Evolutionary conservation across 352 stramenopile species (phyloP), one percentile per base, ranked within the genome.

Genomic region (Phytopythium mirpurense): DNA sequence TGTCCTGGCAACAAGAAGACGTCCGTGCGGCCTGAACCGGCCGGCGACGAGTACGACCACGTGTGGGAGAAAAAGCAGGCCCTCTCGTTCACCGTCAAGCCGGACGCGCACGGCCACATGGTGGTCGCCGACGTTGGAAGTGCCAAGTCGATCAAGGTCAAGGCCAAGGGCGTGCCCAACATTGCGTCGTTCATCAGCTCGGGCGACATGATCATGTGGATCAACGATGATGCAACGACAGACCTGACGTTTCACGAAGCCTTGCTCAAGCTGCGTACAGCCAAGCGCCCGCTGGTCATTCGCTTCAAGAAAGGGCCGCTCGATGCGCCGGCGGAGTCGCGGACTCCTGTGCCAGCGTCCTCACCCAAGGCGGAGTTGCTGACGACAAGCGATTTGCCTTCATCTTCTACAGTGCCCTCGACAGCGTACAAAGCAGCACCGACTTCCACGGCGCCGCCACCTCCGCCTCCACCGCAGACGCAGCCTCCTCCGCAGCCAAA

Each of bases 21-120:
- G 24, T 93, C 82, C 18, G 67, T 72, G 19, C 84, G 82, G 4
- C 84, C 84, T 7, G 82, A 95, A 1, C 51, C 79, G 1, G 57
- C 65, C 0, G 66, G 67, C 5, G 81, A 95, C 49, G 84, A 95
- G 44, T 95, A 91, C 48, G 84, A 95, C 26, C 84, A 95, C 45
- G 67, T 89, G 15, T 95, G 84, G 84, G 84, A 95, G 54, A 95
- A 95, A 74, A 95, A 95, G 57, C 84, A 95, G 36, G 72, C 84
- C 16, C 65, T 95, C 43, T 78, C 64, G 18, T 95, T 95, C 37
- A 95, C 84, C 1, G 79, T 95, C 34, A 81, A 81, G 36, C 76
- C 82, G 5, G 80, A 81, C 41, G 58, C 65, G 31, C 68, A 69
- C 23, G 80, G 82, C 2, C 63, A 78, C 34, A 95, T 92, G 71